phyloP scores from a whole-genome alignment of 805 yeast genomes.

The Sungouiella blattae region DNA sequence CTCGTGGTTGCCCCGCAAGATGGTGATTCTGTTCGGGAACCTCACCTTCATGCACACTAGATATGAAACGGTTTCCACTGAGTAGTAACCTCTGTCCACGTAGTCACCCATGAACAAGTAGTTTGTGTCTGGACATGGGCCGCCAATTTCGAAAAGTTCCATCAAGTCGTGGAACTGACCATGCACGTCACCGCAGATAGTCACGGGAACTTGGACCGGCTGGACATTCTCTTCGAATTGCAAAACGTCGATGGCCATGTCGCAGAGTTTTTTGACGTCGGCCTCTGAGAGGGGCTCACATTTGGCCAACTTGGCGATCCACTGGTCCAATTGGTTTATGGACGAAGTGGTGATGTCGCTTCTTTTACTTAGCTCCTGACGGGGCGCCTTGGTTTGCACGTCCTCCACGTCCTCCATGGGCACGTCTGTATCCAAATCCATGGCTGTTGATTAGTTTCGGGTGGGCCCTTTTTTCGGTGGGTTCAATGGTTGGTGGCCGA shows the following conservation, averaged over 20 bases:
- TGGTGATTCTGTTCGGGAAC: conserved; percentile 87
- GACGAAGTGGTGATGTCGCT: conserved; percentile 31
- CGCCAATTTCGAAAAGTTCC: conserved; percentile 88
- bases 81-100: conserved; percentile 86
- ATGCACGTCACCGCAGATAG: conserved; percentile 96
- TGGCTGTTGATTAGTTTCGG: too few species aligned
- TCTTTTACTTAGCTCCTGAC: conserved; percentile 34
- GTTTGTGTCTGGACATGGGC: conserved; percentile 50
- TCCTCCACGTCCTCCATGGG: conserved; percentile 79
- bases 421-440: conserved; percentile 78
- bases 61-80: conserved; percentile 88
- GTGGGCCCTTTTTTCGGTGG: too few species aligned
- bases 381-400: conserved; percentile 31
- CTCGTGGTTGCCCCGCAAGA: conserved; percentile 92
- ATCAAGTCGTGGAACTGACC: conserved; percentile 95
- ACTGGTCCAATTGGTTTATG: conserved; percentile 72
- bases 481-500: too few species aligned
- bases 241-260: conserved; percentile 86
- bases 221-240: conserved; percentile 93
- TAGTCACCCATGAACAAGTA: conserved; percentile 59
- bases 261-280: conserved; percentile 76
- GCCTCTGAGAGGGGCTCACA: conserved; percentile 82
- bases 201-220: conserved; percentile 92
- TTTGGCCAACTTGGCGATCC: conserved; percentile 76
- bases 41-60: conserved; percentile 89